Percentiles rank a stretch among this genome's conserved stretches.
Conservation (phyloP, 108 stramenopile species). For the Skeletonema marinoi region DNA sequence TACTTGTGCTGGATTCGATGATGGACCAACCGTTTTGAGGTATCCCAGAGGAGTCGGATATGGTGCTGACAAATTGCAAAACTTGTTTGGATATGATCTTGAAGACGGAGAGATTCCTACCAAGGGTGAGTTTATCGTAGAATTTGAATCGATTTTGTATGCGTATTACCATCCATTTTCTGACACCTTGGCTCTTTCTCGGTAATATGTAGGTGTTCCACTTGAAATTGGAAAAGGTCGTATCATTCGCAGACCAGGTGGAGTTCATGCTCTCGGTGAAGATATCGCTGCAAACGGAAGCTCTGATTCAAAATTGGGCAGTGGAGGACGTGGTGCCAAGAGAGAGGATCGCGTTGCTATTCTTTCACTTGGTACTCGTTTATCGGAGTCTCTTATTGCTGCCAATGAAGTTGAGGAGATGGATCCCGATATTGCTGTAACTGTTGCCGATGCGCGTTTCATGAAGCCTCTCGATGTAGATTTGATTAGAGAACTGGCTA, state of each 20-base stretch:
- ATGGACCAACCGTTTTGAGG: conserved; percentile 86
- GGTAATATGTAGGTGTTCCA: conserved; percentile 51
- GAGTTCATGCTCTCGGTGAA: conserved; percentile 60
- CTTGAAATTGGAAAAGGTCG: conserved; percentile 94
- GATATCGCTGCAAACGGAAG: conserved; percentile 46
- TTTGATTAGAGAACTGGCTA: conserved; percentile 86
- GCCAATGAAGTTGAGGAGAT: conserved; percentile 90
- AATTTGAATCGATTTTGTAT: conserved; percentile 4
- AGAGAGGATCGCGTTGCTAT: conserved; percentile 89
- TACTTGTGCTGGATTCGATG: conserved; percentile 89
- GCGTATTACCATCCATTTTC: conserved; percentile 6
- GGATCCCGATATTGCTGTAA: conserved; percentile 83
- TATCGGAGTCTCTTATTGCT: conserved; percentile 87
- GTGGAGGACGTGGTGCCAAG: conserved; percentile 63
- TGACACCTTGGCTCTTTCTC: not conserved
- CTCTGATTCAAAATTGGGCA: conserved; percentile 38
- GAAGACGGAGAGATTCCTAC: conserved; percentile 80
- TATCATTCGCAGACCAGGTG: conserved; percentile 84
- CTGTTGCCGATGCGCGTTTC: conserved; percentile 96
- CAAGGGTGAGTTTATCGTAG: conserved; percentile 56
- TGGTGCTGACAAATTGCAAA: conserved; percentile 85
- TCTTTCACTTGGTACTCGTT: conserved; percentile 91
- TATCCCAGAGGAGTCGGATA: conserved; percentile 96
- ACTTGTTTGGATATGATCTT: conserved; percentile 84
- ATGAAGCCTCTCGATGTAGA: conserved; percentile 96